Evolutionary conservation across 2,329 filamentous ascomycete species (phyloP), one percentile per base, ranked within the genome.

Genomic region (Ambrosiella xylebori): DNA sequence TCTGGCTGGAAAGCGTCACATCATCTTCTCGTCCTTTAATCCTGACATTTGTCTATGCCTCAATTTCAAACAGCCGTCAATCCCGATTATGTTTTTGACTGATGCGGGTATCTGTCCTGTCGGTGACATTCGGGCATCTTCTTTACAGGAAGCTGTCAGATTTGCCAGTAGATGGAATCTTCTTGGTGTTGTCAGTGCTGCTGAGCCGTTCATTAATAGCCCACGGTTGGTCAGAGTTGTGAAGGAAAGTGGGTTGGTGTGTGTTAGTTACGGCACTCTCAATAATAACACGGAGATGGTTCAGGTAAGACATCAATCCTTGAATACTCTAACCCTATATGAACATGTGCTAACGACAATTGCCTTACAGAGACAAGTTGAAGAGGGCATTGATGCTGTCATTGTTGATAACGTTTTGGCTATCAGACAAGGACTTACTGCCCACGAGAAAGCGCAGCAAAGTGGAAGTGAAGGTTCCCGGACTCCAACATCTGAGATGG

Each of bases 21-120:
- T 98, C 69, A 88, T 98, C 63, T 97, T 98, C 72, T 95, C 88
- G 63, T 93, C 86, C 54, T 98, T 98, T 74, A 95, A 97, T 70
- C 93, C 93, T 0, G 93, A 98, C 65, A 89, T 98, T 51, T 98
- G 93, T 68, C 78, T 98, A 12, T 81, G 95, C 63, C 75, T 97
- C 45, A 93, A 86, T 58, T 95, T 95, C 77, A 98, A 98, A 73
- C 93, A 98, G 72, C 91, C 91, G 1, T 94, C 86, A 50, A 96
- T 96, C 58, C 94, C 93, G 0, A 89, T 98, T 61, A 74, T 98
- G 62, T 98, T 98, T 73, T 76, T 98, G 45, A 94, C 86, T 0
- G 93, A 98, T 65, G 88, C 89, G 0, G 93, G 91, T 0, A 83
- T 81, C n/a, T 78, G 73, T 15, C 76, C 81, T 0, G 89, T 95